Base-by-base conservation (phyloP, 306 rosid species). In the Vachellia pachyceras region DNA sequence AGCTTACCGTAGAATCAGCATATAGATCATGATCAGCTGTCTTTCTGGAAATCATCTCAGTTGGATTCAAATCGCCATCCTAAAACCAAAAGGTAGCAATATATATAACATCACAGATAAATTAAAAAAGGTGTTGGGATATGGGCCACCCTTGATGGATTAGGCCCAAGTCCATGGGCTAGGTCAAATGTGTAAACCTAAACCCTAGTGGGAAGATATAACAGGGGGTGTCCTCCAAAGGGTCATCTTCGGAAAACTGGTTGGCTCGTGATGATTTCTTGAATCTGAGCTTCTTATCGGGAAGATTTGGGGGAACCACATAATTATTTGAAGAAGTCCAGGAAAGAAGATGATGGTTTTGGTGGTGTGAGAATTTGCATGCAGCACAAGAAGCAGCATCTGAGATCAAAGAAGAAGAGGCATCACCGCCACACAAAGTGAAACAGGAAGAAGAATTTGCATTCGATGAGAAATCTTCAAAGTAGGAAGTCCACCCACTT, bases 221-320 rank as follows among this genome's bases (percentile, higher is more conserved):
- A n/a, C n/a, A n/a, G n/a, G n/a, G n/a, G n/a, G 99, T 95, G 77
- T 95, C 99, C 75, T 93, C 99, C 78, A 95, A 89, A 82, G 97
- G 89, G 79, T 91, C 91, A 65, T 88, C 92, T 9, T 80, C 58
- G 25, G 82, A 87, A 67, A 90, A 68, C 17, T 60, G 81, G 55
- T 85, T 75, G 79, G 89, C 77, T 85, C 87, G 89, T 82, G 89
- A 68, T 83, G 90, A 74, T 83, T 88, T 89, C 89, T 87, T 95
- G 89, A 87, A 88, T 73, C 39, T 73, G 6, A 91, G 69, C 35
- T 84, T 92, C 60, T 55, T 87, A 0, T 33, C n/a, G 13, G 68
- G 40, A 61, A 12, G 68, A 61, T 29, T 61, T 61, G 37, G n/a
- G 40, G 40, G 10, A 61, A 61, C 8, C n/a, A 9, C 39, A 29